phyloP scores from a whole-genome alignment of 1,139 yeast species.

The Pichia sp. region DNA sequence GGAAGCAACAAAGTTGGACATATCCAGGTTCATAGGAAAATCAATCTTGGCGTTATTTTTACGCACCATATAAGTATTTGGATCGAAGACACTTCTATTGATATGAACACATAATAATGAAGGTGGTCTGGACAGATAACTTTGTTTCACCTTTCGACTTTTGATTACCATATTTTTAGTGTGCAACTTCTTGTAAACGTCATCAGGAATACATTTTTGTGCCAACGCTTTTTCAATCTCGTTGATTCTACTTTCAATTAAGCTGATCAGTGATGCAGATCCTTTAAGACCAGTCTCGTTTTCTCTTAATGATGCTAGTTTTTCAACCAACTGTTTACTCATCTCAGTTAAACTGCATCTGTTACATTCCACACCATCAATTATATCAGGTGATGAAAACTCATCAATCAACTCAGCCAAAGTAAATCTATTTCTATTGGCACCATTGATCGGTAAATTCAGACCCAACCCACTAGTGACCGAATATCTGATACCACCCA shows the following conservation, averaged over 20 bases:
- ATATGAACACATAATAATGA: constrained; percentile 78
- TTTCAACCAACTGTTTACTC: constrained; percentile 38
- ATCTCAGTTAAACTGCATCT: constrained; percentile 75
- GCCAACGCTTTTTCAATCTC: constrained; percentile 50
- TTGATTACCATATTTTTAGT: constrained; percentile 70
- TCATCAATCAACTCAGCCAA: constrained; percentile 54
- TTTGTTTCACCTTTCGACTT: constrained; percentile 77
- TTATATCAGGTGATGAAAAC: constrained; percentile 76
- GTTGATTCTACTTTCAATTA: constrained; percentile 42
- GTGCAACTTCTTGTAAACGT: constrained; percentile 62
- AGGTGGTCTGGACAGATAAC: constrained; percentile 73
- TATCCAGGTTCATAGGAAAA: constrained; percentile 60
- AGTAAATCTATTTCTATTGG: constrained; percentile 33
- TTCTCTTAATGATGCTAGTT: constrained; percentile 28
- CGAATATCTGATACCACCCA: constrained; percentile 82
- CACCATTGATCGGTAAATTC: constrained; percentile 42
- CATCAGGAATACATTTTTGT: constrained; percentile 70
- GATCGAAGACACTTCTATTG: constrained; percentile 88
- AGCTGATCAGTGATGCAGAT: constrained; percentile 30
- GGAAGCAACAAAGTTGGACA: constrained; percentile 63
- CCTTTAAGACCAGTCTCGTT: constrained; percentile 11
- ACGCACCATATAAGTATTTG: constrained; percentile 71
- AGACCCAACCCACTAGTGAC: constrained; percentile 76
- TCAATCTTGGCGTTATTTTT: constrained; percentile 79
- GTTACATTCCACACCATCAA: constrained; percentile 89